Conservation (phyloP, 148 eudicot genomes). For the Silene conica region DNA sequence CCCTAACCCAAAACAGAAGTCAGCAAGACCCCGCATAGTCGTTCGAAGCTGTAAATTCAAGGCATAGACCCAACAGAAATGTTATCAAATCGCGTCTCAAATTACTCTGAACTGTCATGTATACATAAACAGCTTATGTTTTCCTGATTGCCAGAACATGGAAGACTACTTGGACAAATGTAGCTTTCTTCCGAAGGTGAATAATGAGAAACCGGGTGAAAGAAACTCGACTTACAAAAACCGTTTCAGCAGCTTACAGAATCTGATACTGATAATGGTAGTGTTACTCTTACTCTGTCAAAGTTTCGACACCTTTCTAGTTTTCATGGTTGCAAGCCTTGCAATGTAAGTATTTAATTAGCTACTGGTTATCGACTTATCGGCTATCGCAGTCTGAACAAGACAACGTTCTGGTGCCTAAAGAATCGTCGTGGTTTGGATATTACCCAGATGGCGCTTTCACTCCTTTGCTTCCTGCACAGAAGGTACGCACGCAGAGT, state of each 20-base stretch:
- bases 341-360: too few species aligned
- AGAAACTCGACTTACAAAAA: conserved; percentile 51
- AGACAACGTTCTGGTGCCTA: conserved; percentile 81
- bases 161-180: conserved; percentile 65
- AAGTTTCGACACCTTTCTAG: not conserved
- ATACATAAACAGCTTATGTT: not conserved
- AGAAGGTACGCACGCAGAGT: conserved; percentile 43
- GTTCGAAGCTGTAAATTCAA: too few species aligned
- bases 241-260: conserved; percentile 48
- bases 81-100: too few species aligned
- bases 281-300: not conserved
- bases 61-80: too few species aligned
- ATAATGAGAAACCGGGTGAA: conserved; percentile 71
- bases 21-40: too few species aligned
- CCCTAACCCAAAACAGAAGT: too few species aligned
- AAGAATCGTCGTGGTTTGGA: conserved; percentile 96
- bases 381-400: conserved; percentile 93
- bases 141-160: conserved; percentile 43
- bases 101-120: too few species aligned
- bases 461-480: conserved; percentile 61
- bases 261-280: conserved; percentile 88
- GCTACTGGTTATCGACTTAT: too few species aligned
- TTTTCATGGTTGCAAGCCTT: too few species aligned
- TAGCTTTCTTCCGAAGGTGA: conserved; percentile 85
- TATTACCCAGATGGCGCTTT: conserved; percentile 90